Evolutionary conservation across 371 early-diverging fungal species (phyloP).

Genomic region (Apophysomyces variabilis): DNA sequence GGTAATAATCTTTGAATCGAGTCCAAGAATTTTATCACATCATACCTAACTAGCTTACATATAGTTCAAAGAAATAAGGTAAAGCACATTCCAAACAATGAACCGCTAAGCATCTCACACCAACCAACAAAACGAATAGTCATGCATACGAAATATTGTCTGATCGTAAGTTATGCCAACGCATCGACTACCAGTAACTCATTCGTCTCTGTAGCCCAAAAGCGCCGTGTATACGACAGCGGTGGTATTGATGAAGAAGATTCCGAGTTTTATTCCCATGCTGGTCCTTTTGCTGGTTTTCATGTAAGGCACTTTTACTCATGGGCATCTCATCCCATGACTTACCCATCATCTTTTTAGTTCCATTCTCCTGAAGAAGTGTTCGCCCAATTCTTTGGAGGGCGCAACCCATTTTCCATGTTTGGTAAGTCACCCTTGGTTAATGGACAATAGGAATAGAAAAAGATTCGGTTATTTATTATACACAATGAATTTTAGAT

Average conservation of each 20-base stretch:
- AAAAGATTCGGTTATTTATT: no score
- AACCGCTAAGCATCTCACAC: background rate
- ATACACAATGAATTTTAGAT: background rate
- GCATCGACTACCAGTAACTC: background rate
- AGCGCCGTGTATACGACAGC: slow-evolving; percentile 43
- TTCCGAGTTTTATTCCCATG: slow-evolving; percentile 1
- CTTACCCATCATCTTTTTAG: slow-evolving; percentile 21
- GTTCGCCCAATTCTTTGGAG: slow-evolving; percentile 51
- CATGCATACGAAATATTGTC: slow-evolving; percentile 62
- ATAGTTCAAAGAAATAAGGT: slow-evolving; percentile 55
- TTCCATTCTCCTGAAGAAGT: slow-evolving; percentile 57
- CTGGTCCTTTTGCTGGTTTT: slow-evolving; percentile 39
- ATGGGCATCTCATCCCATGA: background rate
- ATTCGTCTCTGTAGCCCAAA: slow-evolving; percentile 34
- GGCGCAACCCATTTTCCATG: slow-evolving; percentile 27
- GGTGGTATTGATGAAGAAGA: slow-evolving; percentile 18
- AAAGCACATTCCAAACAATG: background rate
- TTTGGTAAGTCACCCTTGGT: slow-evolving; percentile 19
- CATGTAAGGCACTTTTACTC: slow-evolving; percentile 23
- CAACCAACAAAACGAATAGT: slow-evolving; percentile 17
- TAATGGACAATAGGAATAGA: no score
- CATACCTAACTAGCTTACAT: slow-evolving; percentile 6
- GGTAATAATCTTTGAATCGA: slow-evolving; percentile 18
- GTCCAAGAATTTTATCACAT: background rate
- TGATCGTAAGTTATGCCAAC: slow-evolving; percentile 39